Conservation (phyloP, 208 protist genomes). For the Wallacemonas sp. region DNA sequence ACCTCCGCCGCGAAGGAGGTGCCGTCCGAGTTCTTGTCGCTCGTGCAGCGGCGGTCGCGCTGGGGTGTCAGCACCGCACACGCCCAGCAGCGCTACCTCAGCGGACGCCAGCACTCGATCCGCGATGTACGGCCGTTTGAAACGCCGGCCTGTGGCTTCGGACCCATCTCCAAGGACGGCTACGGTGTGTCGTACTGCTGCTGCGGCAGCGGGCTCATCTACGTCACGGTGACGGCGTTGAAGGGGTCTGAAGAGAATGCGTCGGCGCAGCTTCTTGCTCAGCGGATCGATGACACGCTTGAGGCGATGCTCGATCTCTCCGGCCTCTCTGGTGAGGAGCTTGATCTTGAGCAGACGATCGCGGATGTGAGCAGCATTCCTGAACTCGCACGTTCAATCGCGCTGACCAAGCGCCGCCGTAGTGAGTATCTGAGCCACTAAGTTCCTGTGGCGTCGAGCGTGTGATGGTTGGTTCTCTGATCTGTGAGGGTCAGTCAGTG, state of each 20-base stretch:
- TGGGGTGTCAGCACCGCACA: constrained; percentile 88
- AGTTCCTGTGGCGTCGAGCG: no score
- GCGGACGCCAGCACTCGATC: constrained; percentile 38
- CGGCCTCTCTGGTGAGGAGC: neutral
- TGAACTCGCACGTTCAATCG: constrained; percentile 10
- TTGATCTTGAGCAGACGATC: neutral
- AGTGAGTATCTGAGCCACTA: constrained; percentile 13
- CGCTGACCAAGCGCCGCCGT: constrained; percentile 5
- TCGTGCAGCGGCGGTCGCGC: constrained; percentile 50
- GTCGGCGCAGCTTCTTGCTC: constrained; percentile 33
- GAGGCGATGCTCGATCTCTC: constrained; percentile 38
- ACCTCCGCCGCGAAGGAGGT: constrained; percentile 45
- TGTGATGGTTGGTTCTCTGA: no score
- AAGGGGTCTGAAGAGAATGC: constrained; percentile 47
- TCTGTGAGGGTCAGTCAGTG: no score
- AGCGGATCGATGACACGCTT: constrained; percentile 49
- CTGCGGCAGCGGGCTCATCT: constrained; percentile 62
- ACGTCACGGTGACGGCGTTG: constrained; percentile 82
- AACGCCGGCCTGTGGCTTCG: constrained; percentile 83
- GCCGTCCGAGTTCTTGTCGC: constrained; percentile 67
- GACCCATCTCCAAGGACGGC: constrained; percentile 79
- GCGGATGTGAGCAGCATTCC: constrained; percentile 6
- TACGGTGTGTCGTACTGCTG: constrained; percentile 92
- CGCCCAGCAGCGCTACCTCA: constrained; percentile 68
- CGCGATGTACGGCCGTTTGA: constrained; percentile 33